Evolutionary conservation across 768 basidiomycete genomes (phyloP), one percentile per base, ranked within the genome.

Genomic region (Pleurotus giganteus): DNA sequence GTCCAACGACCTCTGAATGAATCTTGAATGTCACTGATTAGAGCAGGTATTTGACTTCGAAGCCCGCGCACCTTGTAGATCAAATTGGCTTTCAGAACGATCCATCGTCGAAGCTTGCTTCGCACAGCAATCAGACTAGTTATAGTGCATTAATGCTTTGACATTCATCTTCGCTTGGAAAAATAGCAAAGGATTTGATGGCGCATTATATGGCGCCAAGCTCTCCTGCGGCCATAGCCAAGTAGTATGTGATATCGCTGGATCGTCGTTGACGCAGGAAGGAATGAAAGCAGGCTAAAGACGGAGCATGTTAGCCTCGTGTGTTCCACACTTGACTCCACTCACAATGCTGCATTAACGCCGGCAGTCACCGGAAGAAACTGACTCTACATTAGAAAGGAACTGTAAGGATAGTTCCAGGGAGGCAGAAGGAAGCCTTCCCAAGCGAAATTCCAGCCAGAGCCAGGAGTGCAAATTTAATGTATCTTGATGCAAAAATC

Each of bases 1-100:
- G 92, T 92, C 92, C 90, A 94, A 58, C 77, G 72, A 0, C 91
- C 92, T 49, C 83, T 69, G 21, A 94, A 67, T 0, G 90, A 91
- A 91, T 83, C 85, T 93, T 62, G 29, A 13, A n/a, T n/a, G n/a
- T n/a, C n/a, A n/a, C n/a, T n/a, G n/a, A n/a, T n/a, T n/a, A n/a
- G n/a, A n/a, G n/a, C n/a, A n/a, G 44, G 13, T 41, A 7, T 50
- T 24, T 4, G 46, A 8, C 19, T 50, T 32, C 21, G 58, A 24
- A 43, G 12, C 1, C 23, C 29, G 53, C 74, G 8, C 28, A 86
- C 88, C 78, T 89, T 88, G 56, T 89, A 89, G 1, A 78, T 70
- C n/a, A 81, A 79, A 63, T 89, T 89, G 4, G 72, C 67, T 53
- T 77, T 80, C 56, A 86, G 59, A 0, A 78, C 70, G 11, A 80